Conservation (phyloP, 176 grass and related monocot genomes). For the Puya raimondii region DNA sequence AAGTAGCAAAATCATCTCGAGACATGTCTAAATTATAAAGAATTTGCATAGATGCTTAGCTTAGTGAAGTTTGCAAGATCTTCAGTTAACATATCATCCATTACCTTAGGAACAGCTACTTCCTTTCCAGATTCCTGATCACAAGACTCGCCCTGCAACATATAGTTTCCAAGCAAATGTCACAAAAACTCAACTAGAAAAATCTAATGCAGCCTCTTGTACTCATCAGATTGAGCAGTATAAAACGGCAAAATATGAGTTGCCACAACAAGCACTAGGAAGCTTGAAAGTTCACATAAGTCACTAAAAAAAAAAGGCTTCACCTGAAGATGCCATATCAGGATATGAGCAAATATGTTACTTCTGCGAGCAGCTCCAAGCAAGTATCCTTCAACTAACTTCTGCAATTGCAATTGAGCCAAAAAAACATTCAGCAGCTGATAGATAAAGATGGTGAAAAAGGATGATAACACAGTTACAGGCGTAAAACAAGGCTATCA, state of each 20-base stretch:
- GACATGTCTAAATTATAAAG: conserved; percentile 12
- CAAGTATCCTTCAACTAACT: conserved; percentile 96
- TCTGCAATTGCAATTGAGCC: conserved; percentile 38
- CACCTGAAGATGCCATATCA: conserved; percentile 99
- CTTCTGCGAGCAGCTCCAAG: conserved; percentile 92
- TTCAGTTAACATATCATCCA: background rate
- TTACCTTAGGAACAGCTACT: conserved; percentile 50
- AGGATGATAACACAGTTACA: background rate
- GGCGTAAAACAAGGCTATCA: background rate
- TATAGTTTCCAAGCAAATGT: conserved; percentile 15
- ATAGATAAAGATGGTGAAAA: background rate
- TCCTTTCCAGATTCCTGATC: conserved; percentile 64
- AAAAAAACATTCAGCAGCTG: background rate
- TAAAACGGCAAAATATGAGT: background rate
- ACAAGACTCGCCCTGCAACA: conserved; percentile 69
- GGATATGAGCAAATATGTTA: conserved; percentile 99
- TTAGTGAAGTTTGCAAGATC: conserved; percentile 13
- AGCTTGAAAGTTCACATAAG: background rate
- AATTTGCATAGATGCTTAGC: conserved; percentile 3
- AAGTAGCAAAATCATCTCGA: no score
- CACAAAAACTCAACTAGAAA: background rate
- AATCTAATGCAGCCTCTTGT: background rate
- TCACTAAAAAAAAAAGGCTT: background rate
- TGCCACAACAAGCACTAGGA: background rate
- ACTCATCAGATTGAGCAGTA: background rate